Percentiles rank a stretch among this genome's conserved stretches.
Conservation (phyloP, 208 protist genomes). For the Wallacemonas sp. region DNA sequence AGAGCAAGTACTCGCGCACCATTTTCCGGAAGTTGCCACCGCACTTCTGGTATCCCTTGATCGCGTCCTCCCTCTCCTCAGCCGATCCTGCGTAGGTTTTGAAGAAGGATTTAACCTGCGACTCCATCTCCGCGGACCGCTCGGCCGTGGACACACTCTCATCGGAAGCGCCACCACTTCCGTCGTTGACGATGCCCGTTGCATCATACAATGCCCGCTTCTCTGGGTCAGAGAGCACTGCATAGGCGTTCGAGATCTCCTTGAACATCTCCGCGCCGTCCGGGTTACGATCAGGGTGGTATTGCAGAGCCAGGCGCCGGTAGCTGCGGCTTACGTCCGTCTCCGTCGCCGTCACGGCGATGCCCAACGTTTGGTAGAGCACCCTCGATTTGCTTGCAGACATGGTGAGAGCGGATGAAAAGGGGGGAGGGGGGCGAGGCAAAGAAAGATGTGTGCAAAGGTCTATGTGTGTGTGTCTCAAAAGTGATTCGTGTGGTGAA, state of each 20-base stretch:
- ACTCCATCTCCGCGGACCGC: constrained; percentile 67
- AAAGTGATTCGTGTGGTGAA: too few relatives aligned
- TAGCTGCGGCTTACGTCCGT: constrained; percentile 74
- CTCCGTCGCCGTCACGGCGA: constrained; percentile 36
- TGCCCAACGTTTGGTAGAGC: constrained; percentile 60
- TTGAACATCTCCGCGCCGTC: constrained; percentile 87
- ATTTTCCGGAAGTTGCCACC: constrained; percentile 77
- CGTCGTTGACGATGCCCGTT: constrained; percentile 51
- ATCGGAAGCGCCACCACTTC: constrained; percentile 11
- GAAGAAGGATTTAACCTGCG: constrained; percentile 73
- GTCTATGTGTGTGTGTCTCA: too few relatives aligned
- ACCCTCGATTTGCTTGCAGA: neutral
- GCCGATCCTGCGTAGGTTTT: constrained; percentile 62
- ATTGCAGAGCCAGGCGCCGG: constrained; percentile 69
- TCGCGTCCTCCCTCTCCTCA: constrained; percentile 70
- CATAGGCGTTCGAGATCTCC: constrained; percentile 94
- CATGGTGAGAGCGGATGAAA: neutral
- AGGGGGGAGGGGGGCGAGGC: too few relatives aligned
- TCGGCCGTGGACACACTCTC: constrained; percentile 22
- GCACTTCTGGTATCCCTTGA: constrained; percentile 48
- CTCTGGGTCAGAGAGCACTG: constrained; percentile 93
- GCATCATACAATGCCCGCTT: constrained; percentile 97
- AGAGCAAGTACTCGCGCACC: constrained; percentile 70
- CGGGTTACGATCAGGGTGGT: constrained; percentile 89
- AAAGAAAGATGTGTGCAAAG: too few relatives aligned